Base-by-base conservation (phyloP, 768 basidiomycete genomes). In the Tulasnella sp. region DNA sequence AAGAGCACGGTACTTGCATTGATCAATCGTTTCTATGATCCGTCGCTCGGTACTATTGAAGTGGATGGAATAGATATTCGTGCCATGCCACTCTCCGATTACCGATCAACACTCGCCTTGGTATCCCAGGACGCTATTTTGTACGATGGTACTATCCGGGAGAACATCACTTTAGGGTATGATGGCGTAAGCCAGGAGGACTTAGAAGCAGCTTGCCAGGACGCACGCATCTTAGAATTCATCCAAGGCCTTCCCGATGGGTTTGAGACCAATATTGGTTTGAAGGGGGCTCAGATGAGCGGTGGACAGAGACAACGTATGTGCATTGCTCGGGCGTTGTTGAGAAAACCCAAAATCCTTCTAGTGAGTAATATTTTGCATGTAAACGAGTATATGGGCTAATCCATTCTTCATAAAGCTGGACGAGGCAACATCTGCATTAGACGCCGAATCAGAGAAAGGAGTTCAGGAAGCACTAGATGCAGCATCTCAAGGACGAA, bases 81-180 rank as follows among this genome's bases (percentile, higher is more conserved):
- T 1, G 42, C 56, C 6, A 47, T 60, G n/a, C 45, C 56, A n/a
- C 45, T 63, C 6, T 40, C 57, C n/a, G 58, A 60, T 1, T 47
- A 61, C 16, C 56, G 61, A 12, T 54, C 44, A 3, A 41, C 56
- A 22, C 61, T 64, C 50, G 61, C 63, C 15, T 61, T 63, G 49
- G 64, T 65, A 37, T 62, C 63, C 22, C 64, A 65, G 42, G 63
- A 64, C 31, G 61, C 64, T 1, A 56, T 62, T 5, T 46, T 65
- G 20, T 65, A 60, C 45, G 62, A 62, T 35, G 63, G 60, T 40
- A 58, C 63, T 0, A 55, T 65, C 10, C 41, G 63, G 10, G 60
- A 59, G 58, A 63, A 63, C 32, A 34, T 63, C 34, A 39, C 47
- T 15, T 54, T 60, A 22, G 50, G 59, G 22, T n/a, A 33, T 20